Evolutionary conservation across 2,329 filamentous ascomycete species (phyloP).

Genomic region (Hypoxylon sp.): DNA sequence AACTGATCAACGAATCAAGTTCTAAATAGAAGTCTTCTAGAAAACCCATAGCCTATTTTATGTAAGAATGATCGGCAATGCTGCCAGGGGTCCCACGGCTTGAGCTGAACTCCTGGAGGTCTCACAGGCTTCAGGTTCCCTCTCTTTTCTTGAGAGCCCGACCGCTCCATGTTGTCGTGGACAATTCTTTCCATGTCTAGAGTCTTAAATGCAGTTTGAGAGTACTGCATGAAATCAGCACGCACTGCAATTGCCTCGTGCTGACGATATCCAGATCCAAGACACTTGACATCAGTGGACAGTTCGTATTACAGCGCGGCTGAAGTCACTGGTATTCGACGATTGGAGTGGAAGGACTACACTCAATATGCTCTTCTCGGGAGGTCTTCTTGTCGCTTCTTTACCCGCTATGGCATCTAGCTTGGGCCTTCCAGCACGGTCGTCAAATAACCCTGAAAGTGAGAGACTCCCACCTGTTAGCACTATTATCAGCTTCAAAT

Average conservation of each 20-base stretch:
- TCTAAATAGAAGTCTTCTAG: slow-evolving; percentile 23
- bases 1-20: slow-evolving; percentile 20
- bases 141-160: slow-evolving; percentile 9
- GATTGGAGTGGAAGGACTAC: slow-evolving; percentile 5
- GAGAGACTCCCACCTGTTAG: slow-evolving; percentile 20
- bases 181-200: background rate
- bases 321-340: too few species aligned
- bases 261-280: slow-evolving; percentile 8
- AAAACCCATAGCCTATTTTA: slow-evolving; percentile 25
- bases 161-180: slow-evolving; percentile 6
- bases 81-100: slow-evolving; percentile 9
- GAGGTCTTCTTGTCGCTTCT: slow-evolving; percentile 11
- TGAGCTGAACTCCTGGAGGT: slow-evolving; percentile 17
- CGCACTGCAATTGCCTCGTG: background rate
- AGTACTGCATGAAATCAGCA: slow-evolving; percentile 5
- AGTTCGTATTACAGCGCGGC: background rate
- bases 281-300: slow-evolving; percentile 8
- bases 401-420: slow-evolving; percentile 9
- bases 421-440: slow-evolving; percentile 2
- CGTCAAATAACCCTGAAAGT: slow-evolving; percentile 24
- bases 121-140: slow-evolving; percentile 8
- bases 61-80: slow-evolving; percentile 21
- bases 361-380: slow-evolving; percentile 17
- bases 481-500: too few species aligned
- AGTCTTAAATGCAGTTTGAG: slow-evolving; percentile 4